Conservation (phyloP, 306 rosid species). For the Trichosanthes truncata region DNA sequence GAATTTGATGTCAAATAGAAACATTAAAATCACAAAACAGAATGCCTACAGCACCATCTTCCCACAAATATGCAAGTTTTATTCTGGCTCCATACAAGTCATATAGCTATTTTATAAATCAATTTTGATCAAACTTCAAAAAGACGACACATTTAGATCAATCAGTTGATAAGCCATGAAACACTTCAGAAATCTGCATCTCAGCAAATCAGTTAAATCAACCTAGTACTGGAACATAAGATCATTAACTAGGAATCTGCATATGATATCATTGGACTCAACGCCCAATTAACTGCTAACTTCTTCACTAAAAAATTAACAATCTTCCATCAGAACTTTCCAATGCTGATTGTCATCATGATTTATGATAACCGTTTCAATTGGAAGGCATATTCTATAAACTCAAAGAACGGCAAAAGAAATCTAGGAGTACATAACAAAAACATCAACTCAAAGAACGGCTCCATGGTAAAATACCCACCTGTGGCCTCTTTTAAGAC, state of each 20-base stretch:
- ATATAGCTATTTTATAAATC: neutral
- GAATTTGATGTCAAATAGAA: neutral
- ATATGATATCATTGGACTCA: neutral
- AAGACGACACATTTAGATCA: neutral
- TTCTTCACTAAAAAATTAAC: neutral
- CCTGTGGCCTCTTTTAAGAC: conserved; percentile 40
- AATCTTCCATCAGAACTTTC: neutral
- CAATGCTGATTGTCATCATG: neutral
- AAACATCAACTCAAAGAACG: neutral
- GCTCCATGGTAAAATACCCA: conserved; percentile 21
- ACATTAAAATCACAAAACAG: neutral
- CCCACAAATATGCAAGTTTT: neutral
- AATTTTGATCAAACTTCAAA: neutral
- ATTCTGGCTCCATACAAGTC: neutral
- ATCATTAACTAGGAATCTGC: neutral
- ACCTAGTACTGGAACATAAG: neutral
- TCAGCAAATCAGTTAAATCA: neutral
- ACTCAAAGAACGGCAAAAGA: neutral
- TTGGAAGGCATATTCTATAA: neutral
- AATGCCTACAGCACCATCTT: neutral
- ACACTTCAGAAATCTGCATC: neutral
- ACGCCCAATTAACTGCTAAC: neutral
- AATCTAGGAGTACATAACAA: neutral
- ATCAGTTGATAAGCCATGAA: neutral
- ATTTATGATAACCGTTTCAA: neutral